Evolutionary conservation across 129 eudicot genomes (phyloP), one percentile per base, ranked within the genome.

Genomic region (Flaveria brownii): DNA sequence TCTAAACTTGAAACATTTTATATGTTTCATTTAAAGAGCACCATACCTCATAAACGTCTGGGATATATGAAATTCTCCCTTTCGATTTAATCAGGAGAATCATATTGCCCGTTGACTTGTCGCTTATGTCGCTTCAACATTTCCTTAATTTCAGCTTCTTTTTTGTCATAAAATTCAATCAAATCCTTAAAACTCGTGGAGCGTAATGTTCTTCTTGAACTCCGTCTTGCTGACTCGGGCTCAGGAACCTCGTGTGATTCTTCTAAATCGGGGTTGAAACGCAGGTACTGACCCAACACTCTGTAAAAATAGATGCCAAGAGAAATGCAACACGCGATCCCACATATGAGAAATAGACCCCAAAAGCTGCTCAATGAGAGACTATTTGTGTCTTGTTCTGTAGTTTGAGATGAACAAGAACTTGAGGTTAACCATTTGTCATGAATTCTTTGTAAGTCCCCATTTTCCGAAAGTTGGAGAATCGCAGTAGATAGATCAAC

Each of bases 331-430:
- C 89, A 89, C 1, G 84, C 91, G 17, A 84, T 33, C 25, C 89
- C 97, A 61, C 96, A 92, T 50, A 92, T 84, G 59, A 92, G 92
- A 55, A 92, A 89, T 13, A 92, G 78, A 65, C 97, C 97, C 96
- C 97, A 92, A 78, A 92, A 92, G 81, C 97, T 92, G 55, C 36
- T 79, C 62, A 92, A 82, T 22, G 97, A 92, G 50, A 92, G 97
- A 39, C 82, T 82, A 67, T 39, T 82, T 0, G 62, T 84, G 42
- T 89, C 92, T 6, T 28, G 59, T 50, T 78, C 88, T 46, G 68
- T 66, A 23, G 28, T 64, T 68, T 76, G 85, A 20, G 79, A 20
- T 7, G 90, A 76, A 79, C 96, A 83, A 5, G 63, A 28, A 30
- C 55, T 69, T 0, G 64, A 62, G 16, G 84, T 49, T 14, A 88